These are phyloP conservation scores for Aureobasidium pullulans DNA, from an alignment of 2,329 filamentous ascomycete genomes.

Conservation along the genomic window DNA sequence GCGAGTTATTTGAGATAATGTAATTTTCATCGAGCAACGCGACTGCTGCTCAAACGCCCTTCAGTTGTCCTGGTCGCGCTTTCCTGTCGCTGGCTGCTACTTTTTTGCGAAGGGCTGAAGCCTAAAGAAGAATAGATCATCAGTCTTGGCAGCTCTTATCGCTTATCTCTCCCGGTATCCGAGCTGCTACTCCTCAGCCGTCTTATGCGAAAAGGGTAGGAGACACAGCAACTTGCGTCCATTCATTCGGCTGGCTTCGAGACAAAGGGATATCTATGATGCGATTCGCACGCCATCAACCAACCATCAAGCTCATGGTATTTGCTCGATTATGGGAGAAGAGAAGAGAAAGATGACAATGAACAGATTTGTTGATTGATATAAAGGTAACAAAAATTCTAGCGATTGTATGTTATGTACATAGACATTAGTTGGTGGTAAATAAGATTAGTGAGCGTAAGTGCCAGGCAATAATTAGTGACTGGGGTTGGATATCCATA, in stretches of 20 bases:
- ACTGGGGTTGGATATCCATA: neutral
- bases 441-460: conserved; percentile 4
- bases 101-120: conserved; percentile 6
- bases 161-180: neutral
- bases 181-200: no score
- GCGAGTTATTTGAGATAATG: neutral
- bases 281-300: no score
- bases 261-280: no score
- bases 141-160: neutral
- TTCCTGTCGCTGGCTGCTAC: neutral
- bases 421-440: conserved; percentile 7
- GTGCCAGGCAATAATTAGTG: neutral
- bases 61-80: neutral
- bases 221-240: no score
- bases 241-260: no score
- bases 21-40: conserved; percentile 1
- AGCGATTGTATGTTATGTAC: conserved; percentile 7
- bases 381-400: neutral
- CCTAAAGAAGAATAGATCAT: neutral
- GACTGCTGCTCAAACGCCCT: neutral
- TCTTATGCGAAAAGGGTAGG: no score
- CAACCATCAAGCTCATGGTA: neutral
- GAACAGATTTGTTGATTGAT: neutral
- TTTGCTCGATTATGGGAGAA: neutral
- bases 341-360: neutral